Evolutionary conservation across 371 early-diverging fungal species (phyloP), one percentile per base, ranked within the genome.

Genomic region (Nematocida ironsii): DNA sequence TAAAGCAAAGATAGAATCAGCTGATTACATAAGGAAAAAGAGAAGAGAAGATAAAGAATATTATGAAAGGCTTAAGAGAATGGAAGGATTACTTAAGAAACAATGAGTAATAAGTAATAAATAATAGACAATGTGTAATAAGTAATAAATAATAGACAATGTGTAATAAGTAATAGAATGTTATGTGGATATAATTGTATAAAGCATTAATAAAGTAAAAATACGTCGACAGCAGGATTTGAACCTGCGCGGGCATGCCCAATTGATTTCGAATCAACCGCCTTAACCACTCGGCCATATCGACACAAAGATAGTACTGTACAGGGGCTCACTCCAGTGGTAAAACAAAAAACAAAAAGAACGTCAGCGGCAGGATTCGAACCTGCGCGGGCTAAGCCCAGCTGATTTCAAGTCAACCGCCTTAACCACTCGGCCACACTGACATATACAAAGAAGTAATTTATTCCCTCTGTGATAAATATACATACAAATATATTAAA

Each of bases 251-350:
- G 80, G 80, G 80, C 20, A 69, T n/a, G 23, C 80, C 80, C 80
- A 78, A 45, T 56, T 69, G 80, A 78, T 78, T 78, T 78, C 80
- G 80, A 78, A 78, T 78, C 80, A 69, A 56, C 69, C 80, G 80
- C 80, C 80, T 78, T 78, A 78, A 78, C 80, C 80, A 67, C 80
- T 78, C 80, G 80, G 80, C 80, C 80, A 78, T 78, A 70, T 70
- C 80, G 80, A 78, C 76, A 25, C 80, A 70, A 25, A 9, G 18
- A 33, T 6, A 54, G 44, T 18, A 48, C n/a, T 0, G 50, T 1
- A 4, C 54, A 9, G 54, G 33, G 33, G 39, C 13, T 39, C 33
- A 39, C 18, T 27, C 9, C n/a, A 73, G 11, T 6, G 6, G 3
- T 6, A 4, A 7, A 20, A 7, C 5, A 44, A 20, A 68, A 39